phyloP scores from a whole-genome alignment of 805 yeast genomes.

The Jamesozyma lodderae region DNA sequence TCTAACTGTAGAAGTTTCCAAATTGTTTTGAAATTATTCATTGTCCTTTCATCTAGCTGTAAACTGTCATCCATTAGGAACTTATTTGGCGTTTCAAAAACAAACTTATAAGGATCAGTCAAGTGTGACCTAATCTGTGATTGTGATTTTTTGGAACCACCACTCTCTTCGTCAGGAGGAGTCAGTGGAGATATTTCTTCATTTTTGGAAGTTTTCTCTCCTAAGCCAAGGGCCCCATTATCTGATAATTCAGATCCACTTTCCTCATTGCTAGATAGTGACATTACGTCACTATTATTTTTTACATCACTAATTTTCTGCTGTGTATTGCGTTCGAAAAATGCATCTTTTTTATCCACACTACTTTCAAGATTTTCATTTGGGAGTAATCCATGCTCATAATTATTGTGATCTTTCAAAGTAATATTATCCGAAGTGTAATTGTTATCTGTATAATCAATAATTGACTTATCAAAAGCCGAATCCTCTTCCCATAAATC shows the following conservation, averaged over 20 bases:
- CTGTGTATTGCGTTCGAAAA: no score
- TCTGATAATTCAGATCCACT: no score
- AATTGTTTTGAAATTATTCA: conserved; percentile 4
- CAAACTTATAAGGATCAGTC: conserved; percentile 18
- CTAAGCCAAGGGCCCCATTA: no score
- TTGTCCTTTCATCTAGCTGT: conserved; percentile 3
- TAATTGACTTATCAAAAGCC: background rate
- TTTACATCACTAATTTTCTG: no score
- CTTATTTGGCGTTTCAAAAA: conserved; percentile 17
- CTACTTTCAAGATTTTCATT: background rate
- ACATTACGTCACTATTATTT: no score
- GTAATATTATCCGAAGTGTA: background rate
- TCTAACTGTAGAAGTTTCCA: conserved; percentile 1
- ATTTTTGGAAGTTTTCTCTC: background rate
- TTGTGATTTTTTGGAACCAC: no score
- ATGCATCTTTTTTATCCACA: background rate
- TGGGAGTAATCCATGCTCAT: background rate
- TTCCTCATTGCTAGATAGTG: no score
- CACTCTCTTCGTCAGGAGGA: conserved; percentile 9
- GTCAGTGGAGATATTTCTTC: conserved; percentile 16
- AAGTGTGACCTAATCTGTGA: background rate
- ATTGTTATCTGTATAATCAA: background rate
- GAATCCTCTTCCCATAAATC: background rate
- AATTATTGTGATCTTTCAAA: background rate
- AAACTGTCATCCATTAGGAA: conserved; percentile 5